Percentiles rank a stretch among this genome's conserved stretches.
Evolutionary conservation across 208 protist species (phyloP).

Genomic region (Leishmania major): DNA sequence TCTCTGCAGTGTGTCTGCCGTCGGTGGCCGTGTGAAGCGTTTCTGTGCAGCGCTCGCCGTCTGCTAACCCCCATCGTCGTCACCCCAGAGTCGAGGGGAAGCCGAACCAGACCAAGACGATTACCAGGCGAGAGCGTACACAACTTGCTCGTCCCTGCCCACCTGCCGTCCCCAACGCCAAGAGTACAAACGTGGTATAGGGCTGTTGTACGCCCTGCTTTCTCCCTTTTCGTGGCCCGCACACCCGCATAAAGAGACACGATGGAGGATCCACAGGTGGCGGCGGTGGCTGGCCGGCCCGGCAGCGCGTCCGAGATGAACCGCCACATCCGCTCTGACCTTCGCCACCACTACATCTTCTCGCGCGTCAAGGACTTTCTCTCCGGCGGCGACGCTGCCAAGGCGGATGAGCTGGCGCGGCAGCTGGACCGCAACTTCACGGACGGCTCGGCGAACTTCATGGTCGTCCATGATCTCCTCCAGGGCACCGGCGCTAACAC

Average conservation of each 20-base stretch:
- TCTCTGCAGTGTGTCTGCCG: neutral
- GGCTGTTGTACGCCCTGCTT: neutral
- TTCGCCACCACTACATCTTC: conserved; percentile 89
- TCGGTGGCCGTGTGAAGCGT: too few species aligned
- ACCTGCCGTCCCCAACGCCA: too few species aligned
- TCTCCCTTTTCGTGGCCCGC: neutral
- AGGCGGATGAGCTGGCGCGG: conserved; percentile 60
- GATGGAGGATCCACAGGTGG: conserved; percentile 19
- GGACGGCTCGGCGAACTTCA: conserved; percentile 85
- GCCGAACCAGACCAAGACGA: too few species aligned
- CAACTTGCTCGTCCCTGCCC: too few species aligned
- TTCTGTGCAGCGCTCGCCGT: neutral
- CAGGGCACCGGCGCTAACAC: conserved; percentile 75
- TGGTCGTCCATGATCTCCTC: conserved; percentile 85
- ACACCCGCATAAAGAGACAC: neutral
- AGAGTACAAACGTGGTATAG: neutral
- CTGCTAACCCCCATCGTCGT: too few species aligned
- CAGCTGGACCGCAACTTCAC: conserved; percentile 79
- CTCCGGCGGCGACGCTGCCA: conserved; percentile 67
- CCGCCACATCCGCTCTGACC: conserved; percentile 59
- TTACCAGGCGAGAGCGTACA: too few species aligned
- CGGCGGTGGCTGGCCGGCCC: neutral
- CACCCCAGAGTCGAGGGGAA: too few species aligned
- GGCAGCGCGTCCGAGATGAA: conserved; percentile 20
- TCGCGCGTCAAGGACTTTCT: conserved; percentile 89